A percentile compares a stretch with the other conserved stretches of the same genome.
Conservation (phyloP, 2,329 filamentous ascomycete species). For the Meredithiella fracta region DNA sequence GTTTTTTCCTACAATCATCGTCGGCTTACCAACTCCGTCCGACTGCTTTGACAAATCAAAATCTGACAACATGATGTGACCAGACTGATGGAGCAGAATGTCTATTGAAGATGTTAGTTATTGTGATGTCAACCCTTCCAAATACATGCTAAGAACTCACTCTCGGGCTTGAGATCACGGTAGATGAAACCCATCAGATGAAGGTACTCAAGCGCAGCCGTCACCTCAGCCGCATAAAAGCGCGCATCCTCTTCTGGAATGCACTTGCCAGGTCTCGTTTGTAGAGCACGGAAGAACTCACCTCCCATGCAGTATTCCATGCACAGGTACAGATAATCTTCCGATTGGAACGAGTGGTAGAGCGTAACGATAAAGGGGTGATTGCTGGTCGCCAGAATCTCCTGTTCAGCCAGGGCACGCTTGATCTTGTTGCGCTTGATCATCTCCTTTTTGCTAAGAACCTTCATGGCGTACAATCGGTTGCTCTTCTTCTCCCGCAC, state of each 20-base stretch:
- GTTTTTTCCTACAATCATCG: slow-evolving; percentile 89
- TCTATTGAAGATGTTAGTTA: slow-evolving; percentile 35
- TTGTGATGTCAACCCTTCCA: neutral
- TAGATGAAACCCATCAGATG: slow-evolving; percentile 99
- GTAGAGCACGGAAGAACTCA: slow-evolving; percentile 92
- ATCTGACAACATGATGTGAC: slow-evolving; percentile 98
- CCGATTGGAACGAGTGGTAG: slow-evolving; percentile 97
- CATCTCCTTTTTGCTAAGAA: slow-evolving; percentile 99
- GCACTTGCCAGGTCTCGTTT: slow-evolving; percentile 92
- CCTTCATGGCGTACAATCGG: slow-evolving; percentile 95
- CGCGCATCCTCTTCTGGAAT: slow-evolving; percentile 92
- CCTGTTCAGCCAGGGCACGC: slow-evolving; percentile 88
- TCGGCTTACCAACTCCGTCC: slow-evolving; percentile 84
- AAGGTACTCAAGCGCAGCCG: slow-evolving; percentile 85
- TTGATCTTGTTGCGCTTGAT: slow-evolving; percentile 99
- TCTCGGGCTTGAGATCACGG: slow-evolving; percentile 92
- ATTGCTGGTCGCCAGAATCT: slow-evolving; percentile 95
- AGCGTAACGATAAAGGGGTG: slow-evolving; percentile 97
- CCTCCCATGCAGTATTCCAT: slow-evolving; percentile 99
- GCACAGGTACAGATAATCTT: slow-evolving; percentile 96
- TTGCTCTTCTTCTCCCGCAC: slow-evolving; percentile 96
- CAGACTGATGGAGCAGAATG: slow-evolving; percentile 95
- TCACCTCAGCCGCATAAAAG: slow-evolving; percentile 96
- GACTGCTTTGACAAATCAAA: slow-evolving; percentile 98
- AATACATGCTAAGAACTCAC: slow-evolving; percentile 38